Percentiles rank a stretch among this genome's conserved stretches.
Conservation (phyloP, 2,329 filamentous ascomycete species). For the Neofusicoccum sp. region DNA sequence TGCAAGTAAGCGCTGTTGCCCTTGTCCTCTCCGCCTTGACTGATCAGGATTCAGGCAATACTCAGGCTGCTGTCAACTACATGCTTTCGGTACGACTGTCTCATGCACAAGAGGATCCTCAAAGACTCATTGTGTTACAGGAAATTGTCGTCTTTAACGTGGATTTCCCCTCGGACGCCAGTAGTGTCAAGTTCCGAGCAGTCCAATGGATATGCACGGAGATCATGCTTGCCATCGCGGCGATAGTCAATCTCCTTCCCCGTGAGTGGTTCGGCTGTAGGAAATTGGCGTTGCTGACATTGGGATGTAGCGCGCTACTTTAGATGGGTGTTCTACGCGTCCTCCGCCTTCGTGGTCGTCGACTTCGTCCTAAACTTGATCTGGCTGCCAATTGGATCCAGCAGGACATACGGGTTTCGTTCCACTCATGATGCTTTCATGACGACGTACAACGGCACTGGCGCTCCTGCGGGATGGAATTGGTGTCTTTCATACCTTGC, state of each 20-base stretch:
- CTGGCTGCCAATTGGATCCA: conserved; percentile 59
- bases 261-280: not conserved
- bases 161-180: conserved; percentile 53
- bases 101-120: not conserved
- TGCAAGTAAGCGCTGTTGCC: not conserved
- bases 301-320: conserved; percentile 30
- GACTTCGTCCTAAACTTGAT: conserved; percentile 61
- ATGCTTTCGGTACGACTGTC: conserved; percentile 29
- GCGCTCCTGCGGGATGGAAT: conserved; percentile 56
- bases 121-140: not conserved
- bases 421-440: conserved; percentile 59
- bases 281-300: not conserved
- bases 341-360: conserved; percentile 52
- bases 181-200: conserved; percentile 57
- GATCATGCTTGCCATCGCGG: conserved; percentile 42
- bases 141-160: conserved; percentile 59
- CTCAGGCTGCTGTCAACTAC: conserved; percentile 40
- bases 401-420: conserved; percentile 58
- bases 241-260: conserved; percentile 19
- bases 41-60: conserved; percentile 29
- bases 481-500: conserved; percentile 63
- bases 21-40: not conserved
- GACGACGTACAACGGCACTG: conserved; percentile 56
- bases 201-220: conserved; percentile 62
- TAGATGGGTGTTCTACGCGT: conserved; percentile 52